phyloP scores from a whole-genome alignment of 2,329 filamentous ascomycete genomes.

The Cladophialophora immunda region DNA sequence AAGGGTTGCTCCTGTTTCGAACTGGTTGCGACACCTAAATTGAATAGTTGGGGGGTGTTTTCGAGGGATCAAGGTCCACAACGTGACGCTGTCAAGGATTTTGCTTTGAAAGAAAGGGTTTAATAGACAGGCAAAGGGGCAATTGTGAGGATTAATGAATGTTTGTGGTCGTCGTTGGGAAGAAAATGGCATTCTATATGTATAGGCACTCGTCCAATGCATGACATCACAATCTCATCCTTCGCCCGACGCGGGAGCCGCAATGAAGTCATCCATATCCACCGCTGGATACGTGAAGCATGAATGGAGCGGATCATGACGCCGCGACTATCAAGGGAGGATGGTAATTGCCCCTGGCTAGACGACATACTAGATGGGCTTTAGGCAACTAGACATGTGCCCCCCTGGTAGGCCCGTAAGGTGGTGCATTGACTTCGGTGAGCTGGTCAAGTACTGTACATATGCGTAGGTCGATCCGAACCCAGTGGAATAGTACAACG shows the following conservation, averaged over 20 bases:
- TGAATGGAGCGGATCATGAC: conserved; percentile 9
- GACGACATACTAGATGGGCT: background rate
- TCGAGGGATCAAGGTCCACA: too few species aligned
- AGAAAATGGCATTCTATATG: background rate
- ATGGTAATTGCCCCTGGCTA: background rate
- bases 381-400: background rate
- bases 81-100: too few species aligned
- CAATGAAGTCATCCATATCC: conserved; percentile 25
- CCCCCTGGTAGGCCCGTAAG: background rate
- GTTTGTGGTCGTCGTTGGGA: background rate
- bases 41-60: too few species aligned
- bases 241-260: background rate
- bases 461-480: background rate
- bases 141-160: background rate
- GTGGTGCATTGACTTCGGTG: background rate
- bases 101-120: background rate
- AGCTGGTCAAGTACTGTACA: background rate
- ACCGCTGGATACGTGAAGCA: conserved; percentile 2
- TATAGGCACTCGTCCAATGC: background rate
- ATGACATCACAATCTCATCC: conserved; percentile 24
- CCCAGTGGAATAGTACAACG: background rate
- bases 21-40: background rate
- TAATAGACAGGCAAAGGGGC: background rate
- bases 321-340: background rate
- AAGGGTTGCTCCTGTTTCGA: too few species aligned